Percentiles rank a stretch among this genome's conserved stretches.
Evolutionary conservation across 352 stramenopile species (phyloP).

Genomic region (Phytophthora ohioensis): DNA sequence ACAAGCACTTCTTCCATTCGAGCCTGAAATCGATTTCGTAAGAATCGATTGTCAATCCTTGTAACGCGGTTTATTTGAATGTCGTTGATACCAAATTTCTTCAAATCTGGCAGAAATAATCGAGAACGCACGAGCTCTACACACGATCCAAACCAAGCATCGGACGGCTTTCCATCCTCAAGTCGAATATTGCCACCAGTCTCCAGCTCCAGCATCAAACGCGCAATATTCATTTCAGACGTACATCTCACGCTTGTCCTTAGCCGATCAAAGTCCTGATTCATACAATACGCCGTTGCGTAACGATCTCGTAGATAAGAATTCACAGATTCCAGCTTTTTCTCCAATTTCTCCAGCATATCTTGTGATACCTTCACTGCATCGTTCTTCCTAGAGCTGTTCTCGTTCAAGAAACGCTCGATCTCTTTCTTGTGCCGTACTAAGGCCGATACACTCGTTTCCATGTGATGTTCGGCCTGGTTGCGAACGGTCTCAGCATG

Average conservation of each 20-base stretch:
- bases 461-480: conserved; percentile 58
- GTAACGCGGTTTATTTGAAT: conserved; percentile 86
- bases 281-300: conserved; percentile 56
- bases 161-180: conserved; percentile 83
- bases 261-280: conserved; percentile 68
- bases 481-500: conserved; percentile 56
- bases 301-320: conserved; percentile 53
- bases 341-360: conserved; percentile 31
- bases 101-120: conserved; percentile 66
- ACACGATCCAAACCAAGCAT: conserved; percentile 89
- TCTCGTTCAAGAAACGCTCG: conserved; percentile 53
- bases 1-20: conserved; percentile 82
- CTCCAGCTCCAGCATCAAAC: conserved; percentile 90
- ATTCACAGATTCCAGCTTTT: conserved; percentile 58
- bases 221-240: conserved; percentile 79
- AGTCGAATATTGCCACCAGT: conserved; percentile 93
- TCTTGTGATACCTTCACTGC: conserved; percentile 7
- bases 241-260: conserved; percentile 50
- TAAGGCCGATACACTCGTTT: conserved; percentile 53
- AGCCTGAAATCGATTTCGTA: conserved; percentile 89
- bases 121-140: conserved; percentile 84
- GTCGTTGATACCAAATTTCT: conserved; percentile 61
- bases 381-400: neutral
- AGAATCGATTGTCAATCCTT: conserved; percentile 89
- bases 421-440: conserved; percentile 76